phyloP scores from a whole-genome alignment of 2,329 filamentous ascomycete genomes.

The Cephalotrichum gorgonifer region DNA sequence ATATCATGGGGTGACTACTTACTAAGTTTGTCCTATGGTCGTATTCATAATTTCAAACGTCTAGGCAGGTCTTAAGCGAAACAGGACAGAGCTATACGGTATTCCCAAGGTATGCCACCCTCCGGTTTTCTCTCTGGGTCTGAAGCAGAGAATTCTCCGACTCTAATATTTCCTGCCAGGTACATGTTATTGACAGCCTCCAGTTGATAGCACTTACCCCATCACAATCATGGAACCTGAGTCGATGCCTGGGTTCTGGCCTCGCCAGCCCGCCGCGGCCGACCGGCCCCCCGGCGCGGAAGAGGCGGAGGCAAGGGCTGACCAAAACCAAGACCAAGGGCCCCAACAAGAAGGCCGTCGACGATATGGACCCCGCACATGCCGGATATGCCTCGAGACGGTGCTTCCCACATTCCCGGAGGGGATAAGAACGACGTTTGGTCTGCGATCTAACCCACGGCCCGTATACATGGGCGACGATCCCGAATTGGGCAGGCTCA shows the following conservation, averaged over 20 bases:
- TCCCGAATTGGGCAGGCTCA: conserved; percentile 61
- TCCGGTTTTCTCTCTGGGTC: no score
- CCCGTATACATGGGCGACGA: conserved; percentile 63
- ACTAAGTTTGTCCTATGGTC: neutral
- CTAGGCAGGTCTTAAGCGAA: neutral
- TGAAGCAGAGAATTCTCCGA: no score
- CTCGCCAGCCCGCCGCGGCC: neutral
- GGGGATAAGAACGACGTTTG: conserved; percentile 19
- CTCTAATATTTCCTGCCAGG: no score
- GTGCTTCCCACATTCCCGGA: conserved; percentile 38
- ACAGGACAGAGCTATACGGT: neutral
- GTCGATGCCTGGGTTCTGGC: neutral
- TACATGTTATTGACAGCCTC: no score
- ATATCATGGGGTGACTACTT: neutral
- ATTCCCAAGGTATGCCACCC: no score
- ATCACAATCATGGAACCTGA: neutral
- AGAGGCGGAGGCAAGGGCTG: neutral
- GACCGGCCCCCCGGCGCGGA: neutral
- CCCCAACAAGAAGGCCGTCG: conserved; percentile 7
- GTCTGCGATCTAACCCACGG: conserved; percentile 20
- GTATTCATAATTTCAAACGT: neutral
- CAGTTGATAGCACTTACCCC: no score
- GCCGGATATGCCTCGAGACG: conserved; percentile 79
- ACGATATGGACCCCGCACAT: conserved; percentile 63
- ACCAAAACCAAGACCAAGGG: neutral